A percentile compares a stretch with the other conserved stretches of the same genome.
Conservation (phyloP, 495 filamentous ascomycete genomes). For the Penicillium lagena region DNA sequence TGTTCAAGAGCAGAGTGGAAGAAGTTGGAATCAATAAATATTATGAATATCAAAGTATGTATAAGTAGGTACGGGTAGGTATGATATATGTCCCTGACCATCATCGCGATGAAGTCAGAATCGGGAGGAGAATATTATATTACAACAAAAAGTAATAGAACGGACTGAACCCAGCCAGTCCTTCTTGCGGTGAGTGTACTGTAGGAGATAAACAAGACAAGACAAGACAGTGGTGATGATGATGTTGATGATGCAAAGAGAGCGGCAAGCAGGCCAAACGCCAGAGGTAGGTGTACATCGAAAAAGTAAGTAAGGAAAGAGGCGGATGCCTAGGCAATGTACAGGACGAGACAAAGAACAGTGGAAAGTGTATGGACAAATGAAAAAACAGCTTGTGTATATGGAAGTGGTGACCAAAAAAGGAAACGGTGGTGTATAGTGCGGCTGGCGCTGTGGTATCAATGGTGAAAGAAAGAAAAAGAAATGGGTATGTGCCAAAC, state of each 20-base stretch:
- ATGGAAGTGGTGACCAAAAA: slow-evolving; percentile 14
- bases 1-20: no score
- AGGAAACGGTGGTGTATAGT: slow-evolving; percentile 22
- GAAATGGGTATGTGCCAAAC: slow-evolving; percentile 20
- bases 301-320: slow-evolving; percentile 8
- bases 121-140: slow-evolving; percentile 21
- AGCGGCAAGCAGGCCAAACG: not conserved
- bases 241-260: slow-evolving; percentile 4
- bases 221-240: no score
- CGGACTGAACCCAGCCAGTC: slow-evolving; percentile 20
- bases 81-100: slow-evolving; percentile 18
- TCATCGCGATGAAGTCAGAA: no score
- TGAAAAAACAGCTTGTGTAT: slow-evolving; percentile 11
- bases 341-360: slow-evolving; percentile 11
- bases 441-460: slow-evolving; percentile 36
- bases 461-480: slow-evolving; percentile 15
- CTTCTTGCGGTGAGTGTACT: not conserved
- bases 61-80: slow-evolving; percentile 1
- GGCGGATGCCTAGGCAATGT: not conserved
- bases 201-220: not conserved
- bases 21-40: no score
- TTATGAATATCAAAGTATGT: not conserved
- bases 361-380: slow-evolving; percentile 23
- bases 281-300: not conserved
- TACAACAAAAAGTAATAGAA: slow-evolving; percentile 25